Percentiles rank a stretch among this genome's conserved stretches.
Evolutionary conservation across 2,329 filamentous ascomycete species (phyloP).

Genomic region (Elsinoe fawcettii): DNA sequence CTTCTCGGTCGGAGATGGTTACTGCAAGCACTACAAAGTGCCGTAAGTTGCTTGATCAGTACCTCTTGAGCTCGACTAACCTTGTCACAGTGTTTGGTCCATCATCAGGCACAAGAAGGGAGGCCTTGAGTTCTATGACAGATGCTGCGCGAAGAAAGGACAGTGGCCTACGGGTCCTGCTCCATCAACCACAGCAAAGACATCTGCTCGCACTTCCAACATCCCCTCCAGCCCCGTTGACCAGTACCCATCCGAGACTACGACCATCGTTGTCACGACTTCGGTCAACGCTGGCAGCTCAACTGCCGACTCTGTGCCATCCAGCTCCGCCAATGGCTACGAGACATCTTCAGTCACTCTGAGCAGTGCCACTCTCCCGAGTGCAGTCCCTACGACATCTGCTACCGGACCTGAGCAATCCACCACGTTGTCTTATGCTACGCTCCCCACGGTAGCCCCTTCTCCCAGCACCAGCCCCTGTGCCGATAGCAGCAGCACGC

Average conservation of each 20-base stretch:
- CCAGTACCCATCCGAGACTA: background rate
- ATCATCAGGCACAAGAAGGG: constrained; percentile 12
- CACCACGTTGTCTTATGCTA: too few species aligned
- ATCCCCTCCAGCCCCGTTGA: background rate
- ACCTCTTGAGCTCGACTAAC: background rate
- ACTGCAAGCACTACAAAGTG: constrained; percentile 9
- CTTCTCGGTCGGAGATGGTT: constrained; percentile 11
- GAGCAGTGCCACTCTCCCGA: background rate
- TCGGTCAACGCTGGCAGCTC: background rate
- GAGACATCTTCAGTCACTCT: background rate
- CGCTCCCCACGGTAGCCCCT: background rate
- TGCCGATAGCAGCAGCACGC: background rate
- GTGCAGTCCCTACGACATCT: background rate
- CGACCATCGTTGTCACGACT: constrained; percentile 6
- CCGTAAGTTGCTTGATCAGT: background rate
- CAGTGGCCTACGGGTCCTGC: background rate
- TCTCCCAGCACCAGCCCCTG: background rate
- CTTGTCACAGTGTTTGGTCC: background rate
- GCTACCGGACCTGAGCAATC: too few species aligned
- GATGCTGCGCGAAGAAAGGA: constrained; percentile 10
- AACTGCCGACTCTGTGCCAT: background rate
- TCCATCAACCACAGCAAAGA: background rate
- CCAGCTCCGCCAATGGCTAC: background rate
- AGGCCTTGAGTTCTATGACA: constrained; percentile 1
- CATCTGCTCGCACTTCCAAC: background rate